Evolutionary conservation across 2,329 filamentous ascomycete species (phyloP).

Genomic region (Hypoxylon sp.): DNA sequence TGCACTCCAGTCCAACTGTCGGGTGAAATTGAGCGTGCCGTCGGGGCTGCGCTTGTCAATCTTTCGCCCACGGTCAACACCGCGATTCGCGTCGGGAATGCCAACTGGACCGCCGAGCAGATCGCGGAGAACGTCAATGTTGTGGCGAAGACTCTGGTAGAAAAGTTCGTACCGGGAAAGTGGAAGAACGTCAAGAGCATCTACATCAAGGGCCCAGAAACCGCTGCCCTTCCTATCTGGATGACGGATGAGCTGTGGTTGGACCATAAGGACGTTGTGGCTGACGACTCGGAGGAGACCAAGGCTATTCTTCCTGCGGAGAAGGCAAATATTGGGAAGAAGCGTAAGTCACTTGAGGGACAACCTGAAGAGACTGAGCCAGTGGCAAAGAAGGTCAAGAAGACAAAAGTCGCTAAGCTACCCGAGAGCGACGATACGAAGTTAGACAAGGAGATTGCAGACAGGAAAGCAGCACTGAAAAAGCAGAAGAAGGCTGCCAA

Average conservation of each 20-base stretch:
- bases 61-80: constrained; percentile 84
- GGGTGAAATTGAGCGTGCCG: constrained; percentile 82
- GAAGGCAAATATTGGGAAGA: constrained; percentile 74
- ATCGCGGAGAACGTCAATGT: constrained; percentile 84
- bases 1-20: constrained; percentile 76
- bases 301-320: constrained; percentile 59
- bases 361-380: constrained; percentile 54
- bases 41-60: constrained; percentile 83
- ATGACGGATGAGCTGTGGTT: constrained; percentile 92
- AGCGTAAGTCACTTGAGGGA: constrained; percentile 65
- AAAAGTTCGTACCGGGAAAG: constrained; percentile 85
- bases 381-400: constrained; percentile 61
- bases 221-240: constrained; percentile 93
- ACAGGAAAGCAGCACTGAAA: constrained; percentile 68
- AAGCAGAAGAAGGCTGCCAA: constrained; percentile 71
- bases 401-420: constrained; percentile 51
- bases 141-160: constrained; percentile 76
- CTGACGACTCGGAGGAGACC: constrained; percentile 63
- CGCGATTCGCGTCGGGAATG: constrained; percentile 82
- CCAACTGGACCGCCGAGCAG: constrained; percentile 80
- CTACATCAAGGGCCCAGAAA: constrained; percentile 91
- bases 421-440: constrained; percentile 64
- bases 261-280: constrained; percentile 79
- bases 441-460: constrained; percentile 71
- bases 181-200: constrained; percentile 89